Percentiles rank a stretch among this genome's conserved stretches.
Conservation (phyloP, 192 early-diverging fungal genomes). For the Spizellomyces punctatus region DNA sequence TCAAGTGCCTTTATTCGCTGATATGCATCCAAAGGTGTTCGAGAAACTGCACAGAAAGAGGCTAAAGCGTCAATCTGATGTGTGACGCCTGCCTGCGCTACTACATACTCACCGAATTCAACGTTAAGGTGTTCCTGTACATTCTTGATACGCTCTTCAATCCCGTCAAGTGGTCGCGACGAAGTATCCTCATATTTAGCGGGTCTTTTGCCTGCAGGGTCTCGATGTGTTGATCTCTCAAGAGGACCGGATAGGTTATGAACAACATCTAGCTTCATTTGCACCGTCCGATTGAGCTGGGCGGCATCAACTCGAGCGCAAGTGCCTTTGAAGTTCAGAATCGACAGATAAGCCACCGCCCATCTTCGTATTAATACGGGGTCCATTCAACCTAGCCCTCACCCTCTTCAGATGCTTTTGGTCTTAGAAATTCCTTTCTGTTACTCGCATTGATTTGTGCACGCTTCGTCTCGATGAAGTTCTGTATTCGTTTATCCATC, state of each 20-base stretch:
- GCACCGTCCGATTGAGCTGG: constrained; percentile 73
- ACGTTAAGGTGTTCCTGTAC: constrained; percentile 76
- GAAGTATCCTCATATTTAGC: constrained; percentile 1
- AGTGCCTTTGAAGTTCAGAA: not conserved
- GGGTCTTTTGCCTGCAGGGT: constrained; percentile 5
- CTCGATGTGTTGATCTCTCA: constrained; percentile 50
- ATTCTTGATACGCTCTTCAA: constrained; percentile 69
- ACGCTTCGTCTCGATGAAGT: constrained; percentile 56
- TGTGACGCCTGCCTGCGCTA: not conserved
- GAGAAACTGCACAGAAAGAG: constrained; percentile 29
- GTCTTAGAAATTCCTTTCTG: constrained; percentile 61
- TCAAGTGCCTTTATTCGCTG: constrained; percentile 75
- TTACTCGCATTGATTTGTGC: constrained; percentile 66
- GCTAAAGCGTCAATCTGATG: constrained; percentile 1
- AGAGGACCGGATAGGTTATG: constrained; percentile 69
- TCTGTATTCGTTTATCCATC: constrained; percentile 52
- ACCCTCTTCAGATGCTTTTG: constrained; percentile 19
- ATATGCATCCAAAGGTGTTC: constrained; percentile 42
- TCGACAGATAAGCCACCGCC: not conserved
- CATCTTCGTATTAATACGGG: not conserved
- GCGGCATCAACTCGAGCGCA: constrained; percentile 77
- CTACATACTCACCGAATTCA: constrained; percentile 49
- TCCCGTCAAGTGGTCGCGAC: constrained; percentile 30
- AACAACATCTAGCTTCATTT: constrained; percentile 74
- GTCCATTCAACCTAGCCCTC: not conserved